Evolutionary conservation across 2,329 filamentous ascomycete species (phyloP), one percentile per base, ranked within the genome.

Genomic region (Curvularia eragrostidis): DNA sequence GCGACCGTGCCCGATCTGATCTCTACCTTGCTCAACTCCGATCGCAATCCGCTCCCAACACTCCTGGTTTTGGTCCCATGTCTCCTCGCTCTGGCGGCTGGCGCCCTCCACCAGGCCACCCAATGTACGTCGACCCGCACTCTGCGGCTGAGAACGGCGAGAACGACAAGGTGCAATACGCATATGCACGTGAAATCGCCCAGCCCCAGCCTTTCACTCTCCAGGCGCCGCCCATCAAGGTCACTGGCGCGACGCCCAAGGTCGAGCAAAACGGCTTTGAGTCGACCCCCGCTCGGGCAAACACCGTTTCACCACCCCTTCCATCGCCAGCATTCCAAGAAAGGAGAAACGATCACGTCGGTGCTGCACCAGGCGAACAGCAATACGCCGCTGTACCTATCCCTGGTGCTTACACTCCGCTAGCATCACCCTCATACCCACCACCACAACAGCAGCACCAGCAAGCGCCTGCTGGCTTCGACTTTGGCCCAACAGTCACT

Each of bases 1-100:
- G 95, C 70, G 95, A 99, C 83, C 90, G 91, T 74, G 95, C 95
- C 65, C 91, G 95, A 62, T 94, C 91, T 61, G 93, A 98, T 76
- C 87, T 99, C 64, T 98, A 98, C 82, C 91, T 98, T 63, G 93
- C 81, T 15, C 81, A 83, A 54, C 78, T 83, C 15, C 80, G 80
- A 54, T 78, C 87, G 19, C 93, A 98, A 80, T 96, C 93, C 24
- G 93, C 93, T 5, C 94, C 94, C 67, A 97, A 97, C 83, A 97
- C 94, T 0, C 94, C 94, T 12, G 93, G 93, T 64, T 93, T 96
- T 42, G 79, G 79, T 19, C 89, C 87, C 28, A 87, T 89, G 76
- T 90, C 89, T 79, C 77, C 84, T 26, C 82, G 84, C 67, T 83
- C 83, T 34, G 81, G 81, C 59, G 80, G 80, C 67, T 82, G 79